Percentiles rank a stretch among this genome's conserved stretches.
Conservation (phyloP, 352 stramenopile genomes). For the Pythium volutum region DNA sequence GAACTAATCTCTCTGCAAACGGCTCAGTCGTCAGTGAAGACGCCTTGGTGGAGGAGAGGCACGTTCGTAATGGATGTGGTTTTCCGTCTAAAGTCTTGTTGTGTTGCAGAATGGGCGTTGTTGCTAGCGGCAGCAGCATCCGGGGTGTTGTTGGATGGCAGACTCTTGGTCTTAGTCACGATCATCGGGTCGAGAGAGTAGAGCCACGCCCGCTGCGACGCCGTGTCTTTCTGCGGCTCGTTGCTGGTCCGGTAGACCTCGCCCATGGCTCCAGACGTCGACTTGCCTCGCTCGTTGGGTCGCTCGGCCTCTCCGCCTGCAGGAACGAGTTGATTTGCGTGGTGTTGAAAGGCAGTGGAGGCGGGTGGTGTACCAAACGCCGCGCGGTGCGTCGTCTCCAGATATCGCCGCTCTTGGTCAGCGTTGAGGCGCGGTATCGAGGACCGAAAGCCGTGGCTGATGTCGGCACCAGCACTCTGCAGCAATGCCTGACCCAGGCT, state of each 20-base stretch:
- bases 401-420: slow-evolving; percentile 45
- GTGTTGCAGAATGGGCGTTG: slow-evolving; percentile 4
- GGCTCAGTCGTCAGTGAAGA: slow-evolving; percentile 55
- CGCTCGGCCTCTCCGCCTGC: slow-evolving; percentile 46
- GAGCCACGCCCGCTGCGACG: slow-evolving; percentile 72
- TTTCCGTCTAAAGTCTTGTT: slow-evolving; percentile 33
- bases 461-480: slow-evolving; percentile 36
- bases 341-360: background rate
- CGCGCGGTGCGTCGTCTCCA: slow-evolving; percentile 64
- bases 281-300: slow-evolving; percentile 56
- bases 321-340: slow-evolving; percentile 22
- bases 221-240: slow-evolving; percentile 68
- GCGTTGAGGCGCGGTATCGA: slow-evolving; percentile 45
- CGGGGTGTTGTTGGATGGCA: background rate
- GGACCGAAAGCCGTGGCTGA: slow-evolving; percentile 50
- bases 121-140: background rate
- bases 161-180: slow-evolving; percentile 23
- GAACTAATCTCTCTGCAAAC: slow-evolving; percentile 4
- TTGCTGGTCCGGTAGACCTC: slow-evolving; percentile 53
- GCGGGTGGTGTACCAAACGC: slow-evolving; percentile 38
- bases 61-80: slow-evolving; percentile 61
- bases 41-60: slow-evolving; percentile 46
- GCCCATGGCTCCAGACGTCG: slow-evolving; percentile 53
- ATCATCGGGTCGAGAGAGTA: slow-evolving; percentile 78
- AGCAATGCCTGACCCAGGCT: slow-evolving; percentile 57